These are phyloP conservation scores for Parathielavia hyrcaniae DNA, from an alignment of 495 filamentous ascomycete genomes.

Conservation along the genomic window DNA sequence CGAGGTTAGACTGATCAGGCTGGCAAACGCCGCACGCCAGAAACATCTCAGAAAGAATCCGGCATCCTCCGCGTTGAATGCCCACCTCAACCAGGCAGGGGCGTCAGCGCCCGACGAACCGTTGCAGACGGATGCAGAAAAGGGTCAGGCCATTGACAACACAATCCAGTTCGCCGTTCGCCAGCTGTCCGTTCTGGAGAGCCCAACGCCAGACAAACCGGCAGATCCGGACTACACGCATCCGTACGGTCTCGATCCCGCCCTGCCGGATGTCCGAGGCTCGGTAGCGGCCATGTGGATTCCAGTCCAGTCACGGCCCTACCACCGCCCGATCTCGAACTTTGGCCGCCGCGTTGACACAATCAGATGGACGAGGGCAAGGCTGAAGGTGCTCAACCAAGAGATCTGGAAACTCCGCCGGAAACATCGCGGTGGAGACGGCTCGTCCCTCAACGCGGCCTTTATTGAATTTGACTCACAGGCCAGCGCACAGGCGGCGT, in stretches of 20 bases:
- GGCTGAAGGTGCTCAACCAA: constrained; percentile 66
- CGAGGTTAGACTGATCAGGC: constrained; percentile 58
- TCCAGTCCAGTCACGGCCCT: constrained; percentile 52
- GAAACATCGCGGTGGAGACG: constrained; percentile 43
- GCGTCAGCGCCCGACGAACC: neutral
- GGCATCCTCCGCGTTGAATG: constrained; percentile 25
- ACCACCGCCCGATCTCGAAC: constrained; percentile 44
- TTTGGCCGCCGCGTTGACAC: constrained; percentile 64
- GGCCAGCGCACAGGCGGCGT: constrained; percentile 73
- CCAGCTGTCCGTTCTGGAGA: constrained; percentile 20
- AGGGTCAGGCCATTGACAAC: constrained; percentile 19
- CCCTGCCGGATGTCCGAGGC: constrained; percentile 47
- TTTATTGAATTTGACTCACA: constrained; percentile 81
- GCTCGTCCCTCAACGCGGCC: constrained; percentile 52
- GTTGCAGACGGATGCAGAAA: constrained; percentile 20
- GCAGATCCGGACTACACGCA: constrained; percentile 29
- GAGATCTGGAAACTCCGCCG: constrained; percentile 58
- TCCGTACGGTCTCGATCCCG: constrained; percentile 38
- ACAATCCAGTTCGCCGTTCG: constrained; percentile 19
- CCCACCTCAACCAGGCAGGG: neutral
- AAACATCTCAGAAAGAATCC: constrained; percentile 43
- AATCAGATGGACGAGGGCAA: constrained; percentile 73
- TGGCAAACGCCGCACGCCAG: constrained; percentile 51
- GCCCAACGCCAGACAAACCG: constrained; percentile 14
- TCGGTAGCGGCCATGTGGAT: constrained; percentile 74